A percentile compares a stretch with the other conserved stretches of the same genome.
phyloP scores from a whole-genome alignment of 1,139 yeast species.

The Blastobotrys serpentis region DNA sequence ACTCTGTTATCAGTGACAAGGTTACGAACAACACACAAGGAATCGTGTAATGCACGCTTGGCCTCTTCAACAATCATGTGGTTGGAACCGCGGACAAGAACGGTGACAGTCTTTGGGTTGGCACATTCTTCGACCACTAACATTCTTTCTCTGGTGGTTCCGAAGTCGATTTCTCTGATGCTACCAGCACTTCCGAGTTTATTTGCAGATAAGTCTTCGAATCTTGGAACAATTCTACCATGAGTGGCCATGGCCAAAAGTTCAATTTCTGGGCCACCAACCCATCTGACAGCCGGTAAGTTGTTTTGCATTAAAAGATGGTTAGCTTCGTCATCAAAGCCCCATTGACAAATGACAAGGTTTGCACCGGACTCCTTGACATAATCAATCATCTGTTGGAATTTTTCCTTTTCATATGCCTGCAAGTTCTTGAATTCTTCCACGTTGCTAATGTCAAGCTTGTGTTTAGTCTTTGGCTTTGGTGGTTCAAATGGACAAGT shows the following conservation, averaged over 20 bases:
- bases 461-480: conserved; percentile 97
- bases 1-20: conserved; percentile 87
- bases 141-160: conserved; percentile 96
- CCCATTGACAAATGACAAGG: conserved; percentile 98
- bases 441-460: conserved; percentile 85
- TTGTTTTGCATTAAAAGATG: conserved; percentile 84
- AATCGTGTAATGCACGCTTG: conserved; percentile 92
- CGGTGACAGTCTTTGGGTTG: conserved; percentile 87
- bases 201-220: conserved; percentile 80
- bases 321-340: conserved; percentile 98
- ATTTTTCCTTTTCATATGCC: conserved; percentile 86
- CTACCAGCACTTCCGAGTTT: conserved; percentile 88
- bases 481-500: conserved; percentile 99
- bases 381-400: conserved; percentile 81
- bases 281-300: conserved; percentile 97
- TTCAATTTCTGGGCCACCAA: conserved; percentile 96
- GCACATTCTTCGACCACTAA: conserved; percentile 89
- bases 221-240: conserved; percentile 95
- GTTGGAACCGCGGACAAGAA: conserved; percentile 91
- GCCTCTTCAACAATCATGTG: conserved; percentile 98
- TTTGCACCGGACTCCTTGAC: conserved; percentile 94
- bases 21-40: conserved; percentile 95
- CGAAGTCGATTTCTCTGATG: conserved; percentile 86
- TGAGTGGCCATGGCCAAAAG: conserved; percentile 95
- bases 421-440: conserved; percentile 92